phyloP scores from a whole-genome alignment of 495 filamentous ascomycete species.

The Achaetomiella virescens region DNA sequence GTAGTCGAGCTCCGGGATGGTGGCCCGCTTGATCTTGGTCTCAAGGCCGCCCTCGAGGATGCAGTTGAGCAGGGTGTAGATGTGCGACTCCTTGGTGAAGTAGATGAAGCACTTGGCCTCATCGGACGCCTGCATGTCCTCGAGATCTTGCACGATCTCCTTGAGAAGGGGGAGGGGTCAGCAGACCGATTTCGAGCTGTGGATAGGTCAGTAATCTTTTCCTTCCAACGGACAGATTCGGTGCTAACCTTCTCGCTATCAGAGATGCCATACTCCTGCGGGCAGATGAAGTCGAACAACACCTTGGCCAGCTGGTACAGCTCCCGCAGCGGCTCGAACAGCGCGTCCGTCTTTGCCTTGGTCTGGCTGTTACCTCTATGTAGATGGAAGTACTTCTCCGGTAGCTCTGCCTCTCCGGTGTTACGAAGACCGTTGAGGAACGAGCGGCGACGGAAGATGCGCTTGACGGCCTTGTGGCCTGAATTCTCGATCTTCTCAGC shows the following conservation, averaged over 20 bases:
- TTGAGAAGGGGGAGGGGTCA: conserved; percentile 86
- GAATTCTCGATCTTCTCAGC: conserved; percentile 34
- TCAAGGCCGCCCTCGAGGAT: conserved; percentile 94
- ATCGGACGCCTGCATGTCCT: conserved; percentile 89
- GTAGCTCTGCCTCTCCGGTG: conserved; percentile 37
- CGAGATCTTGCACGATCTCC: conserved; percentile 94
- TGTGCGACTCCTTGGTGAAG: conserved; percentile 98
- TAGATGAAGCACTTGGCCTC: conserved; percentile 96
- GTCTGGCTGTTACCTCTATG: conserved; percentile 69
- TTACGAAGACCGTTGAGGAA: conserved; percentile 39
- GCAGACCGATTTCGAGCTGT: conserved; percentile 82
- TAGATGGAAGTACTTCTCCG: conserved; percentile 79
- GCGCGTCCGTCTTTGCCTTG: conserved; percentile 75
- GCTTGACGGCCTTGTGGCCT: conserved; percentile 38
- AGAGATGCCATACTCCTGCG: conserved; percentile 94
- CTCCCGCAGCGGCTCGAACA: conserved; percentile 82
- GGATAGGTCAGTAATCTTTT: conserved; percentile 1
- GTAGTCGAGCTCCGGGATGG: conserved; percentile 95
- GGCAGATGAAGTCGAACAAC: conserved; percentile 95
- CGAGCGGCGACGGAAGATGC: conserved; percentile 47
- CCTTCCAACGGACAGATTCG: neutral
- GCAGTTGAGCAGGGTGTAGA: conserved; percentile 96
- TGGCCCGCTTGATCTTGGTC: conserved; percentile 80
- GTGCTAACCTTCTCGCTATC: conserved; percentile 69
- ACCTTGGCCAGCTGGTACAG: conserved; percentile 90